Evolutionary conservation across 2,329 filamentous ascomycete genomes (phyloP), one percentile per base, ranked within the genome.

Genomic region (Magnaporthales sp.): DNA sequence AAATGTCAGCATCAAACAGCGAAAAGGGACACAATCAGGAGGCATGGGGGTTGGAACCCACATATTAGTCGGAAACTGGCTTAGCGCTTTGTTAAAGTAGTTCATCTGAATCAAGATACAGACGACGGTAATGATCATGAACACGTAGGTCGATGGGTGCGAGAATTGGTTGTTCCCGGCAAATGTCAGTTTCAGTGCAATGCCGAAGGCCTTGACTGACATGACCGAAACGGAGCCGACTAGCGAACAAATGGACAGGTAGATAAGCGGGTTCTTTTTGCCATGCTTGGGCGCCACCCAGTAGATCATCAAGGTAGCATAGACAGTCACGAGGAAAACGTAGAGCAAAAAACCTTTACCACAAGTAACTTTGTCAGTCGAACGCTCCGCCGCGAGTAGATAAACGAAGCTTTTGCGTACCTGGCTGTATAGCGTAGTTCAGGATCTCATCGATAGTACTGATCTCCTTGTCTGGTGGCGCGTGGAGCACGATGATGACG

Each of bases 71-170:
- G 92, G 94, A 79, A 98, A 99, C 74, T 96, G 93, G 77, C 92
- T 96, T 68, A 99, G 81, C 8, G 95, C 95, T 79, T 99, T 99
- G 84, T 99, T 99, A 80, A 99, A 97, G 79, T 99, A 99, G 79
- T 99, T 99, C 95, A 99, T 98, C 83, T 99, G 95, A 9, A 93
- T 97, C 71, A 99, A 78, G 75, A 99, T 98, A 81, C 95, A 99
- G 70, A 97, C 92, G 3, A 85, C 84, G 0, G 93, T 95, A 70
- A 98, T 87, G 71, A 99, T 97, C 78, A 94, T 89, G 77, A 99
- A 99, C 70, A 97, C 93, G 73, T 99, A 99, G 68, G 96, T 99
- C 64, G 93, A 97, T 2, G 96, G 92, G 72, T 96, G 92, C 5
- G 87, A 88, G 77, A 99, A 97, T 78, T 99, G 95, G 79, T 99